Percentiles rank a stretch among this genome's conserved stretches.
These are phyloP conservation scores for Colletotrichum tabaci DNA, from an alignment of 2,329 filamentous ascomycete genomes.

Conservation along the genomic window DNA sequence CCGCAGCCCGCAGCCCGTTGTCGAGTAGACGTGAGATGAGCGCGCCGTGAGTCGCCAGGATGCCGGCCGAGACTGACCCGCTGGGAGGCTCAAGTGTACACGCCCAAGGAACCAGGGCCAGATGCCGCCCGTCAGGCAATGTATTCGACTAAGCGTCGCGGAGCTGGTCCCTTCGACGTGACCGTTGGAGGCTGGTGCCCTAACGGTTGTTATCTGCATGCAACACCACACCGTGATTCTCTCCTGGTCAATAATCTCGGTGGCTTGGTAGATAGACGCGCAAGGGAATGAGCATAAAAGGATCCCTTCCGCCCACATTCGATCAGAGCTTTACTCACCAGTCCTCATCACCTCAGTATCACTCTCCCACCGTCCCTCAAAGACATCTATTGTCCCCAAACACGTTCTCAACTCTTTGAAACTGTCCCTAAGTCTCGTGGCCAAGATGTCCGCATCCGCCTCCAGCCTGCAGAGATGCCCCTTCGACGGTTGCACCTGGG, in stretches of 20 bases:
- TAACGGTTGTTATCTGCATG: background rate
- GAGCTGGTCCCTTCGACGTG: background rate
- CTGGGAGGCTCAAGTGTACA: background rate
- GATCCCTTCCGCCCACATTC: background rate
- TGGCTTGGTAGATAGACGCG: background rate
- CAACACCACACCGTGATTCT: background rate
- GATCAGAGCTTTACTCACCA: background rate
- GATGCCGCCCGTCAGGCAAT: background rate
- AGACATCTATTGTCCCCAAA: background rate
- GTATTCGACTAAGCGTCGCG: background rate
- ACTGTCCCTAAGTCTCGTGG: no score
- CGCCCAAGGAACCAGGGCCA: background rate
- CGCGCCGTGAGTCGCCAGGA: background rate
- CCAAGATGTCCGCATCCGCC: background rate
- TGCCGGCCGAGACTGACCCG: no score
- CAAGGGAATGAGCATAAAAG: background rate
- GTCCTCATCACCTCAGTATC: background rate
- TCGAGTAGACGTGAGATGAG: background rate
- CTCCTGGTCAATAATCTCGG: no score
- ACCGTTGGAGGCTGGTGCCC: no score
- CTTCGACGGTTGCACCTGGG: background rate
- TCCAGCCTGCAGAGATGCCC: background rate
- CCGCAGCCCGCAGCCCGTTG: no score
- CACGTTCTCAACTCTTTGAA: no score
- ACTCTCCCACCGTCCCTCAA: background rate